Evolutionary conservation across 306 rosid species (phyloP).

Genomic region (Pterocarpus macrocarpus): DNA sequence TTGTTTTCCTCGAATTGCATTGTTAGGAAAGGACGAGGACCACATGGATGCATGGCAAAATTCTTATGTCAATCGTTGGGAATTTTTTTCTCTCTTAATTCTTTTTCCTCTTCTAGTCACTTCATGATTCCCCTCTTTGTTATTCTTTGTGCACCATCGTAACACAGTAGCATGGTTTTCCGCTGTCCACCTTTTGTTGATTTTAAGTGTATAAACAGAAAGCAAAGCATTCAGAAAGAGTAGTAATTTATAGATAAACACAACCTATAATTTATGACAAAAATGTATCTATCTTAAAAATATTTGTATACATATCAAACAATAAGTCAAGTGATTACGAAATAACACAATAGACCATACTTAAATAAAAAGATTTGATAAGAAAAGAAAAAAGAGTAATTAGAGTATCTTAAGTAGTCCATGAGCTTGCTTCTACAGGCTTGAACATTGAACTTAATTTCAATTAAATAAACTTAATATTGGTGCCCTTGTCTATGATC

Average conservation of each 20-base stretch:
- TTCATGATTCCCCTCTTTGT: conserved; percentile 46
- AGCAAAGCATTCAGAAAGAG: not conserved
- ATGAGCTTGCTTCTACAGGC: not conserved
- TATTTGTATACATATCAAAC: too few species aligned
- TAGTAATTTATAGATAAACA: too few species aligned
- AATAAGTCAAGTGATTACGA: too few species aligned
- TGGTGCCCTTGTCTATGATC: not conserved
- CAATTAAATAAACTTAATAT: not conserved
- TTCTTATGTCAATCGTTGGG: conserved; percentile 63
- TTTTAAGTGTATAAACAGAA: not conserved
- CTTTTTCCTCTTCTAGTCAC: conserved; percentile 51
- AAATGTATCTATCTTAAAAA: too few species aligned
- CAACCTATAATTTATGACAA: too few species aligned
- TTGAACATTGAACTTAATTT: too few species aligned
- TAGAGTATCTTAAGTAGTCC: conserved; percentile 1
- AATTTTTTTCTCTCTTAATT: conserved; percentile 47
- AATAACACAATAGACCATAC: too few species aligned
- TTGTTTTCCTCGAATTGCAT: conserved; percentile 44
- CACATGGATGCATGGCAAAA: conserved; percentile 45
- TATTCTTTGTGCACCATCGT: conserved; percentile 59
- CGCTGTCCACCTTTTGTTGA: not conserved
- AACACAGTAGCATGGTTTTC: conserved; percentile 11
- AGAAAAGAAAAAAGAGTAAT: not conserved
- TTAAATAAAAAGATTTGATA: not conserved
- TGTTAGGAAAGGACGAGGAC: conserved; percentile 32